Base-by-base conservation (phyloP, 768 basidiomycete species). In the Termitomyces sp. region DNA sequence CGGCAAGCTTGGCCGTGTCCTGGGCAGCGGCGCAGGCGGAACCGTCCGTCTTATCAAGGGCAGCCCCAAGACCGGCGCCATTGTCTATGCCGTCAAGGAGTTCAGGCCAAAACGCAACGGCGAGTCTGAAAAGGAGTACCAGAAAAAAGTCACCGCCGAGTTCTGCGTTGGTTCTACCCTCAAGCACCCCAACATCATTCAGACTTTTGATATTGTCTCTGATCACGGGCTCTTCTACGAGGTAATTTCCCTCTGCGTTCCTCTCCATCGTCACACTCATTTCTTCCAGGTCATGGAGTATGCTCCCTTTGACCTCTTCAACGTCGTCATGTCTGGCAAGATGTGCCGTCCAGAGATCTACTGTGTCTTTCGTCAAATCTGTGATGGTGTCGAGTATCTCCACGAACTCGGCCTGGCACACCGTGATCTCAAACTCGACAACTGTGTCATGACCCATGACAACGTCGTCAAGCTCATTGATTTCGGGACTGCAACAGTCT, bases 401-500 rank as follows among this genome's bases (percentile, higher is more conserved):
- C 97, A 99, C 73, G 89, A 92, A 63, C 87, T 98, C 78, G 97
- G 97, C 28, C 87, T 98, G 52, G 97, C 97, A 5, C 97, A 99
- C 68, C 92, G 97, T 46, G 97, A 99, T 72, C 85, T 99, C 74
- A 99, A 99, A 73, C 89, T 99, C 59, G 97, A 99, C 77, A 99
- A 99, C 71, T 98, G 97, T 72, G 97, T 99, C 76, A 97, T 99
- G 92, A 96, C 91, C n/a, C 77, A 78, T 3, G 81, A 88, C 67
- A 94, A 98, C 68, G 83, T 97, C 63, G 92, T 99, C 77, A 99
- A 99, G 71, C 83, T 99, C 63, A 99, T 99, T 74, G 97, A 99
- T 74, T 99, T 99, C 74, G 97, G 97, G 53, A 99, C 97, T 5
- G 97, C 97, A n/a, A 94, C 94, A 62, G 95, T 99, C 59, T 99